Percentiles rank a stretch among this genome's conserved stretches.
Evolutionary conservation across 208 protist genomes (phyloP).

Genomic region (Acanthamoeba triangularis): DNA sequence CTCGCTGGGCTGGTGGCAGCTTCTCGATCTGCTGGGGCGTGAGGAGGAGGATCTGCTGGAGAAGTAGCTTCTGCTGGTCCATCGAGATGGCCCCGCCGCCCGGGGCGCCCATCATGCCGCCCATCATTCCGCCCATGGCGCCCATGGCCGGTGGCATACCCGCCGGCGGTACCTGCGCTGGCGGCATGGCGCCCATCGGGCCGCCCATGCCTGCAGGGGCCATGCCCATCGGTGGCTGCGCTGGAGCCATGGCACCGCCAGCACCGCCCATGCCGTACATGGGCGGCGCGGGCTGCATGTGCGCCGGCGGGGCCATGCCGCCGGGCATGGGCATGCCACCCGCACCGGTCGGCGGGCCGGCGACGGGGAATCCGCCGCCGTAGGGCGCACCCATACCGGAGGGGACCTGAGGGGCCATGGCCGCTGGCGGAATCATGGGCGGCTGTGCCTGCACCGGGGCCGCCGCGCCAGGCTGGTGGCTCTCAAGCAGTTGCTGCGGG

Average conservation of each 20-base stretch:
- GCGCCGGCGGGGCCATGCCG: no score
- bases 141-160: not conserved
- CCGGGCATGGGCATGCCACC: no score
- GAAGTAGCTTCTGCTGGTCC: constrained; percentile 40
- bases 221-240: not conserved
- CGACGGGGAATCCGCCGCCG: no score
- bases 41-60: constrained; percentile 69
- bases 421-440: not conserved
- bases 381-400: not conserved
- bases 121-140: not conserved
- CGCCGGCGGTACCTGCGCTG: no score
- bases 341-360: no score
- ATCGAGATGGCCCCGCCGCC: not conserved
- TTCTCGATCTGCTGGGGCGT: constrained; percentile 68
- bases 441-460: not conserved
- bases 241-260: not conserved
- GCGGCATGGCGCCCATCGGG: not conserved
- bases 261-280: no score
- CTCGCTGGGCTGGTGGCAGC: constrained; percentile 41
- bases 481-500: constrained; percentile 1
- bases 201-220: not conserved
- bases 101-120: not conserved
- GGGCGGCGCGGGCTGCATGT: no score
- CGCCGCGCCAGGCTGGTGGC: not conserved
- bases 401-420: not conserved